phyloP scores from a whole-genome alignment of 768 basidiomycete genomes.

The Pilatotrama ljubarskyi region DNA sequence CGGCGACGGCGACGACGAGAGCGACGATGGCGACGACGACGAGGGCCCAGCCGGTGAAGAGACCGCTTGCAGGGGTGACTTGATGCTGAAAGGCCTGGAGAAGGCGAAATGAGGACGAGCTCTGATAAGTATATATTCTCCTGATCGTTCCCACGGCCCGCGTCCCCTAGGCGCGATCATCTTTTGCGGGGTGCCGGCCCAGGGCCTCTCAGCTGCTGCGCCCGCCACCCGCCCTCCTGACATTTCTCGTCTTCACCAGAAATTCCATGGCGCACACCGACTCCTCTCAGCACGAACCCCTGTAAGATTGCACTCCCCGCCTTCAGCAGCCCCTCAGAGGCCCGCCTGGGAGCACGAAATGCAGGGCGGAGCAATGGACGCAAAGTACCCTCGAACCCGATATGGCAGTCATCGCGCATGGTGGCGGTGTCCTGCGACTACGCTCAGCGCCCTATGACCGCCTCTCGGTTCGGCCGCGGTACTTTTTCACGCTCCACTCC shows the following conservation, averaged over 20 bases:
- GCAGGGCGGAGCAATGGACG: conserved; percentile 1
- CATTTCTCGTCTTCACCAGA: background rate
- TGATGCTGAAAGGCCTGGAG: conserved; percentile 19
- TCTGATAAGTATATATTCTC: conserved; percentile 18
- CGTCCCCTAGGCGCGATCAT: conserved; percentile 7
- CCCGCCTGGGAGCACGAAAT: background rate
- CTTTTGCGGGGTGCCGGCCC: conserved; percentile 3
- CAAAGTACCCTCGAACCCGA: conserved; percentile 1
- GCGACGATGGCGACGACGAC: background rate
- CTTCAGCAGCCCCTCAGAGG: background rate
- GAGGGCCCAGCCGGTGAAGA: conserved; percentile 15
- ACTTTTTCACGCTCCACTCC: background rate
- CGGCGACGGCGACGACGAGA: conserved; percentile 17
- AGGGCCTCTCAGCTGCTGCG: conserved; percentile 2
- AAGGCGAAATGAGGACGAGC: conserved; percentile 10
- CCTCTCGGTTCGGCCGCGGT: background rate
- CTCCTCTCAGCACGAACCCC: background rate
- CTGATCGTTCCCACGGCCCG: conserved; percentile 20
- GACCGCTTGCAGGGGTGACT: conserved; percentile 13
- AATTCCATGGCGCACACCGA: background rate
- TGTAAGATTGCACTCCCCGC: background rate
- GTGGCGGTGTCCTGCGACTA: conserved; percentile 10
- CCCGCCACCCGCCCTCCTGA: conserved; percentile 4
- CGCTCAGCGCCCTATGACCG: conserved; percentile 7
- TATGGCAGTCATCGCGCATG: conserved; percentile 3